Conservation (phyloP, 192 early-diverging fungal genomes). For the Gorgonomyces haynaldii region DNA sequence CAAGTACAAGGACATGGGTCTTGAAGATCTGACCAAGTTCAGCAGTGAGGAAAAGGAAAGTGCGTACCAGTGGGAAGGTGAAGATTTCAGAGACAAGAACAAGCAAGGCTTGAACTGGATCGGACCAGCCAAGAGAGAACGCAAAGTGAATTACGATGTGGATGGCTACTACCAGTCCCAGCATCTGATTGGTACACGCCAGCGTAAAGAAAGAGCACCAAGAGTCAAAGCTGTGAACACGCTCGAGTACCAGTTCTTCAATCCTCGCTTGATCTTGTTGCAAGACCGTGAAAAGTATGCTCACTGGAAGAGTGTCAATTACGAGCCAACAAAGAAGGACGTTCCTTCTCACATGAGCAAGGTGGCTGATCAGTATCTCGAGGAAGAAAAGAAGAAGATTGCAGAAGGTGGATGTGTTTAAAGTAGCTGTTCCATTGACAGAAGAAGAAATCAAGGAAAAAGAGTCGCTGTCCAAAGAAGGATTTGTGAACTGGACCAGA, state of each 20-base stretch:
- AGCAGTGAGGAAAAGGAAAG: conserved; percentile 49
- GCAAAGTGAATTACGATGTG: conserved; percentile 42
- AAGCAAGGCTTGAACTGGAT: conserved; percentile 70
- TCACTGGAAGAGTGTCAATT: conserved; percentile 34
- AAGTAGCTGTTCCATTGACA: conserved; percentile 69
- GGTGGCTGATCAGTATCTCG: conserved; percentile 29
- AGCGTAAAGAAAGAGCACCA: conserved; percentile 20
- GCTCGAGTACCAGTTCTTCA: conserved; percentile 90
- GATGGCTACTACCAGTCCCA: not conserved
- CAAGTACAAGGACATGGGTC: conserved; percentile 81
- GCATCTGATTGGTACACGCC: conserved; percentile 3
- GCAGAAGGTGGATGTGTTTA: conserved; percentile 42
- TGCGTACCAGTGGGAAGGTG: conserved; percentile 92
- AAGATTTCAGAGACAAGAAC: conserved; percentile 71
- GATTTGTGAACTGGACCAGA: conserved; percentile 84
- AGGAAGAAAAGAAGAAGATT: conserved; percentile 72
- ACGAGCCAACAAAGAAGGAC: conserved; percentile 26
- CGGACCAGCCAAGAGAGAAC: conserved; percentile 86
- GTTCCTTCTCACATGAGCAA: conserved; percentile 12
- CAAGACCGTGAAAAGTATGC: conserved; percentile 71
- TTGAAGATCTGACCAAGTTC: conserved; percentile 91
- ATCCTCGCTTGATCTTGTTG: conserved; percentile 60
- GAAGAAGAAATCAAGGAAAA: conserved; percentile 79
- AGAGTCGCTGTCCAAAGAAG: conserved; percentile 33
- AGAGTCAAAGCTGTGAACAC: conserved; percentile 13